A percentile compares a stretch with the other conserved stretches of the same genome.
Conservation (phyloP, 176 grass and related monocot genomes). For the Miscanthus lutarioriparius region DNA sequence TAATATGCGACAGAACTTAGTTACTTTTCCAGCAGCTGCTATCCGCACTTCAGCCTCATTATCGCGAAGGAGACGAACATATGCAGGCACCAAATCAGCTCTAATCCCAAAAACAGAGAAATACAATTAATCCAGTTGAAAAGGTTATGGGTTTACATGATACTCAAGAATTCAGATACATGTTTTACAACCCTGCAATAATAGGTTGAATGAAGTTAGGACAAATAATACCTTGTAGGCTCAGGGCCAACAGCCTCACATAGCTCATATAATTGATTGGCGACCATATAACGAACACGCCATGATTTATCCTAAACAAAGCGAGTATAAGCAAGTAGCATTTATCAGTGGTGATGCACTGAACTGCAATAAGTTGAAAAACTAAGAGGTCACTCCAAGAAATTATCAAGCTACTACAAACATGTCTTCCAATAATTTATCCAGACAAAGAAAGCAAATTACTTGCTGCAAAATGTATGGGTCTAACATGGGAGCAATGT, state of each 20-base stretch:
- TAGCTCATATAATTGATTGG: constrained; percentile 83
- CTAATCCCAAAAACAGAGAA: constrained; percentile 24
- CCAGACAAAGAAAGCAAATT: constrained; percentile 9
- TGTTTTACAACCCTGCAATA: background rate
- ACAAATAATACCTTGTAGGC: constrained; percentile 52
- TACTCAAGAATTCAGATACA: background rate
- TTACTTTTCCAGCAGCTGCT: constrained; percentile 84
- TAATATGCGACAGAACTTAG: constrained; percentile 77
- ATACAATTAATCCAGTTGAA: background rate
- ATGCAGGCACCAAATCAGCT: constrained; percentile 70
- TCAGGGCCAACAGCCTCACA: constrained; percentile 81
- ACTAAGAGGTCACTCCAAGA: background rate
- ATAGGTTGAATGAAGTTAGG: background rate
- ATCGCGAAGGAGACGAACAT: constrained; percentile 78
- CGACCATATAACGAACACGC: constrained; percentile 89
- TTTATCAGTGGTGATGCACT: background rate
- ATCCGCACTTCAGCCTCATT: constrained; percentile 88
- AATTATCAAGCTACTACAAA: constrained; percentile 18
- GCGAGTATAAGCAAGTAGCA: background rate
- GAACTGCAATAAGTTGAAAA: background rate
- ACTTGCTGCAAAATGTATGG: background rate
- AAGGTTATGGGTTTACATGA: background rate
- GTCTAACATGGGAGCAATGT: background rate
- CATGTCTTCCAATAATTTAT: background rate
- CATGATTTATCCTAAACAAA: constrained; percentile 72